phyloP scores from a whole-genome alignment of 805 yeast species.

The Metschnikowia corniflorae region DNA sequence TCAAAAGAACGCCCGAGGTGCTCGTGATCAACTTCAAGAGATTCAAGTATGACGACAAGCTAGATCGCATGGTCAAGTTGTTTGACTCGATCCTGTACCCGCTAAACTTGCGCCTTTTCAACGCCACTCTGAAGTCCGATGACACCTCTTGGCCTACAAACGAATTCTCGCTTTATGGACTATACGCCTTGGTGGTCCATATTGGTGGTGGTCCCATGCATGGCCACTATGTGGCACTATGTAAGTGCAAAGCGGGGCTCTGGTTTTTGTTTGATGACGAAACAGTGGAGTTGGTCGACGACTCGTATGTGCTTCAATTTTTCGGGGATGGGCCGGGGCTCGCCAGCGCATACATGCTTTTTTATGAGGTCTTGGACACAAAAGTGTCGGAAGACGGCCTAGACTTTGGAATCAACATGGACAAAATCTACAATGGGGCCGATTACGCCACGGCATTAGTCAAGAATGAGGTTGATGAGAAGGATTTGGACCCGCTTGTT shows the following conservation, averaged over 20 bases:
- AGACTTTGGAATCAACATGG: slow-evolving; percentile 57
- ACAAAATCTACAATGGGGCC: slow-evolving; percentile 66
- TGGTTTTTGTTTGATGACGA: slow-evolving; percentile 97
- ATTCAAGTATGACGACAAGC: slow-evolving; percentile 83
- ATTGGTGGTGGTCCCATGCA: slow-evolving; percentile 98
- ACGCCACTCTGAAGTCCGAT: slow-evolving; percentile 43
- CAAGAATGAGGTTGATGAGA: slow-evolving; percentile 4
- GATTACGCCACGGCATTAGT: slow-evolving; percentile 25
- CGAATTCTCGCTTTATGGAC: slow-evolving; percentile 56
- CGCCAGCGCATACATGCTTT: slow-evolving; percentile 87
- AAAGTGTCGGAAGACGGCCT: slow-evolving; percentile 43
- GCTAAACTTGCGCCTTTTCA: slow-evolving; percentile 60
- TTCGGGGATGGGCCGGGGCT: slow-evolving; percentile 86
- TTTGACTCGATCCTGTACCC: slow-evolving; percentile 86
- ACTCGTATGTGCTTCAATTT: slow-evolving; percentile 75
- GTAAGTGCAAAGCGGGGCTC: slow-evolving; percentile 71
- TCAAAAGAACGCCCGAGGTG: slow-evolving; percentile 72
- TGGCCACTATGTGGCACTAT: slow-evolving; percentile 89
- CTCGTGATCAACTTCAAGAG: slow-evolving; percentile 84
- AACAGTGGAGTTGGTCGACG: slow-evolving; percentile 84
- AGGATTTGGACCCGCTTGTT: neutral
- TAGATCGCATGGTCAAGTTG: slow-evolving; percentile 77
- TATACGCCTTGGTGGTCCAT: slow-evolving; percentile 85
- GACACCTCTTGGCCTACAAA: slow-evolving; percentile 27
- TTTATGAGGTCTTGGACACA: slow-evolving; percentile 50